A percentile compares a stretch with the other conserved stretches of the same genome.
Evolutionary conservation across 139 green algal species (phyloP).

Genomic region (Monoraphidium neglectum): DNA sequence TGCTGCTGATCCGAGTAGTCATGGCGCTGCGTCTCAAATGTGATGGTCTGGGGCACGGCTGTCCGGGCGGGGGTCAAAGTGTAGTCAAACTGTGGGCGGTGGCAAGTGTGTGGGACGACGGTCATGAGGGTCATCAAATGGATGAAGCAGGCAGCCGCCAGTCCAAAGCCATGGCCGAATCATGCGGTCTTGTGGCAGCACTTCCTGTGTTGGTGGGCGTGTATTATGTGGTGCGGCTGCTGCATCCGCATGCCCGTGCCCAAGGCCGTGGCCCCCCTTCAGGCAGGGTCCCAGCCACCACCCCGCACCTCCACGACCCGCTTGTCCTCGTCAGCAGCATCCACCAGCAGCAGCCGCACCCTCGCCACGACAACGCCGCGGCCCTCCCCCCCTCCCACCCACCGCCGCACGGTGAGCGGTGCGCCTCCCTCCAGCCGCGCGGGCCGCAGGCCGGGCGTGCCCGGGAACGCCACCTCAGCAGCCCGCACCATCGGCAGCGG

Average conservation of each 20-base stretch:
- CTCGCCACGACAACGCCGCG: neutral
- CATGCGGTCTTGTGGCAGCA: neutral
- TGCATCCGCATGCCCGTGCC: neutral
- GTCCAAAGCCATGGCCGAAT: neutral
- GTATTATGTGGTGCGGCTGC: neutral
- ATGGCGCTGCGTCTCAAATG: slow-evolving; percentile 18
- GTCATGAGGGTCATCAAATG: neutral
- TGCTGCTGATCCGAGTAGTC: slow-evolving; percentile 23
- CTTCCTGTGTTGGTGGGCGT: neutral
- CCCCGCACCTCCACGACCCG: slow-evolving; percentile 11
- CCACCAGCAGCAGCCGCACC: slow-evolving; percentile 22
- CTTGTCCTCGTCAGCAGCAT: slow-evolving; percentile 27
- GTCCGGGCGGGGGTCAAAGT: neutral
- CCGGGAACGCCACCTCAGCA: neutral
- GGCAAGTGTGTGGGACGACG: neutral
- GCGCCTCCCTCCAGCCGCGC: neutral
- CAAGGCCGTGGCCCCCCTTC: too few species aligned
- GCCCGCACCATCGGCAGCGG: slow-evolving; percentile 55
- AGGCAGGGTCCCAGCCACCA: too few species aligned
- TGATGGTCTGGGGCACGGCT: neutral
- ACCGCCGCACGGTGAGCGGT: neutral
- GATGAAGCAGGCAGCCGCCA: neutral
- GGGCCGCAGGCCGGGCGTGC: neutral
- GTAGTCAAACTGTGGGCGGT: neutral
- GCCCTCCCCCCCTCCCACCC: too few species aligned